Conservation (phyloP, 2,329 filamentous ascomycete genomes). For the Alternaria sp. region DNA sequence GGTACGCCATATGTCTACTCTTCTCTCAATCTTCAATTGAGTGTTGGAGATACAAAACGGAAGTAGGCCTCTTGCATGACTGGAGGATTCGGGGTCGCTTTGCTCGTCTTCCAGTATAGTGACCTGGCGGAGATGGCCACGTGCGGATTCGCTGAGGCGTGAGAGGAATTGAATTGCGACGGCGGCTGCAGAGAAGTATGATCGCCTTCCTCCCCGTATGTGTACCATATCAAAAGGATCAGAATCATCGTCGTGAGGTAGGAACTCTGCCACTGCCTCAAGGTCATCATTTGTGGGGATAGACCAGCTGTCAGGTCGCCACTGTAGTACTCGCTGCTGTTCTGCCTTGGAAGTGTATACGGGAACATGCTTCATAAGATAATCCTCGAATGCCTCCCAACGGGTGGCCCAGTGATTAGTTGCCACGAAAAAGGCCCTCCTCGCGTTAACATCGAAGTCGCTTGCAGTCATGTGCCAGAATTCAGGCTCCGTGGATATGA, state of each 20-base stretch:
- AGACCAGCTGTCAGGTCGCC: too few species aligned
- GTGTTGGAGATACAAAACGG: too few species aligned
- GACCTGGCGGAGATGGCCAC: background rate
- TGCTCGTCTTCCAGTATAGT: background rate
- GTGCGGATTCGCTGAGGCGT: background rate
- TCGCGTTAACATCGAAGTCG: background rate
- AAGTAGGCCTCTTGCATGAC: too few species aligned
- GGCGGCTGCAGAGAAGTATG: background rate
- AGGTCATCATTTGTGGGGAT: background rate
- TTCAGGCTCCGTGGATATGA: background rate
- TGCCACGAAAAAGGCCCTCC: background rate
- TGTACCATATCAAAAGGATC: background rate
- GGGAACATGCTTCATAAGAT: too few species aligned
- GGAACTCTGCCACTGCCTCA: background rate
- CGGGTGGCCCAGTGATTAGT: too few species aligned
- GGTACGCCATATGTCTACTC: too few species aligned
- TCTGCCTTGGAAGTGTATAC: too few species aligned
- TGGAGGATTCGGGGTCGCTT: background rate
- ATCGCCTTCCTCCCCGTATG: too few species aligned
- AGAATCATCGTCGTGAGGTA: background rate
- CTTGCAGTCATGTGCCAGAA: background rate
- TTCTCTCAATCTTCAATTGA: too few species aligned
- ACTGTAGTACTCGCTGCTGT: too few species aligned
- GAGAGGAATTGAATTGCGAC: background rate
- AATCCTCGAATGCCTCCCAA: too few species aligned